A percentile compares a stretch with the other conserved stretches of the same genome.
These are phyloP conservation scores for Rosa persica DNA, from an alignment of 306 rosid genomes.

Conservation along the genomic window DNA sequence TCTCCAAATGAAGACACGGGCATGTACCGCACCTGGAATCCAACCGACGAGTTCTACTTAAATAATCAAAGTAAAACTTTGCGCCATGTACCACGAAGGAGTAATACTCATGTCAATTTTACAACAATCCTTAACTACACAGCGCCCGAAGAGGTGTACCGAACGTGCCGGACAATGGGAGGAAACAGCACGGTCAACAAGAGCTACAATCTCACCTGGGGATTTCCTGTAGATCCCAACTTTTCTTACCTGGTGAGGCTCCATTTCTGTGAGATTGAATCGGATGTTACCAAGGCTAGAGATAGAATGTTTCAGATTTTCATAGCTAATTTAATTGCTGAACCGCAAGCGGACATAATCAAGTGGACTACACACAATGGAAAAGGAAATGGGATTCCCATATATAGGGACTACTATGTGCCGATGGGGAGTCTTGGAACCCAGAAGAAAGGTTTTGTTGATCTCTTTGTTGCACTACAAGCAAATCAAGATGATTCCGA, in stretches of 20 bases:
- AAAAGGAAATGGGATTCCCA: background rate
- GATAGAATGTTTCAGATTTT: slow-evolving; percentile 25
- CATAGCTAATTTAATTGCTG: slow-evolving; percentile 28
- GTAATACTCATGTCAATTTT: background rate
- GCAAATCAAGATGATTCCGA: background rate
- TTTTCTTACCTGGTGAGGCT: slow-evolving; percentile 35
- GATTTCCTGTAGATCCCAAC: slow-evolving; percentile 1
- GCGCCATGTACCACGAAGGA: accelerated
- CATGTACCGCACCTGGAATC: slow-evolving; percentile 18
- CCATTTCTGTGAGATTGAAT: slow-evolving; percentile 23
- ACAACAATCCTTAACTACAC: background rate
- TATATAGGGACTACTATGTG: slow-evolving; percentile 22
- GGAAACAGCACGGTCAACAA: accelerated
- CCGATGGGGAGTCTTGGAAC: background rate
- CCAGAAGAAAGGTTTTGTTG: slow-evolving; percentile 3
- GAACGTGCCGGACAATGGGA: background rate
- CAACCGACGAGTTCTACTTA: accelerated
- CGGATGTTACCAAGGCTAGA: accelerated
- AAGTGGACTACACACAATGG: background rate
- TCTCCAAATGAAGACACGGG: slow-evolving; percentile 13
- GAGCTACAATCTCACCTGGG: slow-evolving; percentile 20
- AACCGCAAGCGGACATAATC: background rate
- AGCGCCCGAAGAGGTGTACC: slow-evolving; percentile 23
- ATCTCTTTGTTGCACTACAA: slow-evolving; percentile 23
- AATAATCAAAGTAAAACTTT: accelerated